phyloP scores from a whole-genome alignment of 441 rosid genomes.

The Gossypium lobatum region DNA sequence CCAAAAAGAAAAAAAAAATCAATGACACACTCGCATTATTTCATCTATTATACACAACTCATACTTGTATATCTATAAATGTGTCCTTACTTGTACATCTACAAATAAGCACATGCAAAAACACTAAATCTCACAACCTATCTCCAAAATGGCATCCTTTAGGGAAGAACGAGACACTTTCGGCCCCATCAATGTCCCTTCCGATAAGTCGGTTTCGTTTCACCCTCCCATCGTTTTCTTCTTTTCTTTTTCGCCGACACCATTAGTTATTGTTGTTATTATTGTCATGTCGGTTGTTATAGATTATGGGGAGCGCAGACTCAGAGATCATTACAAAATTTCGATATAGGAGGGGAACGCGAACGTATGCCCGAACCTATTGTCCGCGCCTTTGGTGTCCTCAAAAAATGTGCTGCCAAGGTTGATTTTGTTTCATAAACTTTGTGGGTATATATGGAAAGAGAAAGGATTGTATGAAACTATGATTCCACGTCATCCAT shows the following conservation, averaged over 20 bases:
- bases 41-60: too few relatives aligned
- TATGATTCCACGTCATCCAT: too few relatives aligned
- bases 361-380: conserved; percentile 94
- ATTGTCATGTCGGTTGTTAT: background rate
- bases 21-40: too few relatives aligned
- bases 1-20: too few relatives aligned
- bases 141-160: conserved; percentile 27
- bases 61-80: too few relatives aligned
- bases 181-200: conserved; percentile 85
- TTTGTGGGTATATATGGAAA: too few relatives aligned
- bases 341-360: conserved; percentile 85
- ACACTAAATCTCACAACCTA: too few relatives aligned
- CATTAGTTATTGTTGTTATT: background rate
- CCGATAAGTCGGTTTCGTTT: conserved; percentile 51
- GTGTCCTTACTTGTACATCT: too few relatives aligned
- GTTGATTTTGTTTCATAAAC: conserved; percentile 9
- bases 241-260: background rate
- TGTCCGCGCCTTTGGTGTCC: conserved; percentile 81
- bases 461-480: too few relatives aligned
- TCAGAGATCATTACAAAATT: conserved; percentile 87
- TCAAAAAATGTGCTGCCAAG: conserved; percentile 92
- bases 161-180: conserved; percentile 91
- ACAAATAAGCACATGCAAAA: too few relatives aligned
- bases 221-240: background rate
- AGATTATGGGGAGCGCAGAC: conserved; percentile 98